Evolutionary conservation across 345 rosid species (phyloP).

Genomic region (Raphanus raphanistrum): DNA sequence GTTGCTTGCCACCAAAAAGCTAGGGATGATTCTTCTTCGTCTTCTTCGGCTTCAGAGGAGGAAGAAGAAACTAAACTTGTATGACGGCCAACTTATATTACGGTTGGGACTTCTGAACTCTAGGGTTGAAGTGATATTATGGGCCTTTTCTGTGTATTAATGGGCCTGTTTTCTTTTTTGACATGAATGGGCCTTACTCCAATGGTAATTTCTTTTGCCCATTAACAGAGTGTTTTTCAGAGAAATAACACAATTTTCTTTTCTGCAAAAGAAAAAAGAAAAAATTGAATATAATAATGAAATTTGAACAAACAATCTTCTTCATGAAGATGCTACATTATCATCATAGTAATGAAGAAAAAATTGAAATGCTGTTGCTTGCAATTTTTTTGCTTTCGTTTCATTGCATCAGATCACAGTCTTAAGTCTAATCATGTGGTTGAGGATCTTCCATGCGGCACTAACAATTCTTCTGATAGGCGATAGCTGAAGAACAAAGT

Average conservation of each 20-base stretch:
- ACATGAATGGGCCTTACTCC: background rate
- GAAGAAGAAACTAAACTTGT: background rate
- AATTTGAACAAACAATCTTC: too few species aligned
- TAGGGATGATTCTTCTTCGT: slow-evolving; percentile 3
- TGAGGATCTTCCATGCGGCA: background rate
- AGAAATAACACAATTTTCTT: too few species aligned
- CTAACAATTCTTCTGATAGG: background rate
- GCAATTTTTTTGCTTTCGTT: too few species aligned
- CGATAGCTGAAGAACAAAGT: background rate
- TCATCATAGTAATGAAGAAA: too few species aligned
- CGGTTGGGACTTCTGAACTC: background rate
- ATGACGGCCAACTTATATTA: slow-evolving; percentile 17
- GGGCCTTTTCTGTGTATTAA: slow-evolving; percentile 5
- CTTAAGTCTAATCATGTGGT: too few species aligned
- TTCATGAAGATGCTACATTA: too few species aligned
- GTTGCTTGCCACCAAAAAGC: slow-evolving; percentile 25
- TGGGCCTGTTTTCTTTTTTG: background rate
- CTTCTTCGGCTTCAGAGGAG: background rate
- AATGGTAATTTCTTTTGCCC: background rate
- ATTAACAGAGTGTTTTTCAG: too few species aligned
- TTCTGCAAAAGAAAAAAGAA: too few species aligned
- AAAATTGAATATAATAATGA: too few species aligned
- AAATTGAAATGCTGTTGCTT: too few species aligned
- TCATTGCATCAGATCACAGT: too few species aligned
- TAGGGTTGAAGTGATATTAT: slow-evolving; percentile 27